Evolutionary conservation across 768 basidiomycete species (phyloP), one percentile per base, ranked within the genome.

Genomic region (Russula brevipes): DNA sequence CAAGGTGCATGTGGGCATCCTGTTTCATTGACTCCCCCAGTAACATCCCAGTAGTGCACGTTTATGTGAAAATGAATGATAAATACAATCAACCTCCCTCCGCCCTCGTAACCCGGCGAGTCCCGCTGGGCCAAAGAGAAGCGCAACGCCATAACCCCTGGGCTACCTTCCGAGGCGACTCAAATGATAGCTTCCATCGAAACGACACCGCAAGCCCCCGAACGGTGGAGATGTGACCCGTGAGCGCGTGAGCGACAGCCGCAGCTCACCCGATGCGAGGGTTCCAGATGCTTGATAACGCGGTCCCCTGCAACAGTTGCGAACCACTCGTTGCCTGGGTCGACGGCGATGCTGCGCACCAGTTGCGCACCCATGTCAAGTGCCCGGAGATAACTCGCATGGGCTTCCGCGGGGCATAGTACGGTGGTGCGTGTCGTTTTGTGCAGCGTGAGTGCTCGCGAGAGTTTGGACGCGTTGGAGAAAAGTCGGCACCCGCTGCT

Each of bases 261-360:
- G 97, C 70, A 98, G 79, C 75, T 98, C 95, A n/a, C 97, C 97
- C 2, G 88, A 90, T 10, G 97, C 97, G 69, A 99, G 72, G 73
- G 24, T 99, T 95, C 97, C 97, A 98, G 11, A 99, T 94, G 24
- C 79, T 99, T 98, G 72, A 99, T 90, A 38, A 98, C 95, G 30
- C 97, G 85, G 75, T 98, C 97, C 3, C 97, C 97, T 0, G 97
- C 97, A 63, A 97, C 97, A 0, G 94, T 94, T 1, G 91, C 97
- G 67, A 99, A 98, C 97, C 97, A 99, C 72, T 95, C 77, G 78
- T 99, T 99, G 10, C 94, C 97, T 10, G 96, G 96, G 74, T 98
- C 97, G 41, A 99, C 94, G 3, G 97, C 94, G 16, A 91, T 89
- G 70, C 89, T 89, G 60, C 97, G 85, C 16, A 99, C 96, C 97